Evolutionary conservation across 805 yeast genomes (phyloP).

Genomic region (Trichomonascus vanleenenianus): DNA sequence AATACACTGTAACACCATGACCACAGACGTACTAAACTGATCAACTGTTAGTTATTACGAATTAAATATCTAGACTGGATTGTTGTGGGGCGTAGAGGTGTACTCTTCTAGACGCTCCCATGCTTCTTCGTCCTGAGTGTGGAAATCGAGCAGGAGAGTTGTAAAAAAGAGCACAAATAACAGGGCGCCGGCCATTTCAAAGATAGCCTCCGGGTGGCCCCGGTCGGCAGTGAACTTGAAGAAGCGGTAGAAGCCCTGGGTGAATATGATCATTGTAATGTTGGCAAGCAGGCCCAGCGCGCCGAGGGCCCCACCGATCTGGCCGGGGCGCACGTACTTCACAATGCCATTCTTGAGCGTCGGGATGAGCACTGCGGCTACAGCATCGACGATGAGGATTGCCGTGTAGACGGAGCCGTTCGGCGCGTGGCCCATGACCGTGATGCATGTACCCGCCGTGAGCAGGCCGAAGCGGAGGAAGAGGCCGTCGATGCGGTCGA

Average conservation of each 20-base stretch:
- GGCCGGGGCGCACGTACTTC: constrained; percentile 18
- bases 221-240: constrained; percentile 15
- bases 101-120: too few species aligned
- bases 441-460: constrained; percentile 1
- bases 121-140: too few species aligned
- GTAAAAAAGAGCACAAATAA: constrained; percentile 7
- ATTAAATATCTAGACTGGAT: too few species aligned
- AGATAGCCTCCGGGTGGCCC: constrained; percentile 14
- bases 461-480: constrained; percentile 16
- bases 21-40: too few species aligned
- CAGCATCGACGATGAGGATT: constrained; percentile 13
- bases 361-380: constrained; percentile 19
- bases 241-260: constrained; percentile 13
- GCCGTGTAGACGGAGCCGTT: constrained; percentile 10
- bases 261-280: constrained; percentile 15
- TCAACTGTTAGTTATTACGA: too few species aligned
- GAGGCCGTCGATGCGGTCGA: constrained; percentile 17
- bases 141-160: constrained; percentile 2
- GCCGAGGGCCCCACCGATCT: constrained; percentile 23
- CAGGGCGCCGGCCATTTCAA: constrained; percentile 14
- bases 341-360: constrained; percentile 18
- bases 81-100: too few species aligned
- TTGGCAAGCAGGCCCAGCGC: constrained; percentile 18
- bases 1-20: too few species aligned
- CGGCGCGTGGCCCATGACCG: constrained; percentile 14